Evolutionary conservation across 768 basidiomycete genomes (phyloP), one percentile per base, ranked within the genome.

Genomic region (Boletus subcaerulescens): DNA sequence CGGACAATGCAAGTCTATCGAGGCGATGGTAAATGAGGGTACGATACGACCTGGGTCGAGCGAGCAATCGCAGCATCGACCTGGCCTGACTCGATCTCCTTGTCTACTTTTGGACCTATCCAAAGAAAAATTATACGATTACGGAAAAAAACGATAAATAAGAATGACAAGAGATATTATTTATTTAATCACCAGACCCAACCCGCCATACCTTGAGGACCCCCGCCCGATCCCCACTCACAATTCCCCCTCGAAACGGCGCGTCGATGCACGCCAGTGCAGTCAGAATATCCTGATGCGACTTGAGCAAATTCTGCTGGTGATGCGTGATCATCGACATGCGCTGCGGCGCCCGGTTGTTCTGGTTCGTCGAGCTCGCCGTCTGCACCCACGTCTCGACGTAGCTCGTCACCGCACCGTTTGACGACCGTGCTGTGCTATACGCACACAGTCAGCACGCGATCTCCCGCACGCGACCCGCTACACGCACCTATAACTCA

Each of bases 221-320:
- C 4, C 97, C 97, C 20, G 87, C 80, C 45, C 92, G 79, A 68
- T 98, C 96, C 2, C 90, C 96, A 58, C 89, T 93, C n/a, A 98
- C 82, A 44, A 97, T 81, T 2, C 93, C 91, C 24, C 93, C 93
- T 51, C 91, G 81, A 73, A 98, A 98, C 1, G 96, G 93, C 1
- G 94, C 87, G 59, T 97, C 93, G 50, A 99, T 85, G 59, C 88
- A 90, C 1, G 84, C 85, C 35, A 99, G 71, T 2, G 89, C 85
- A 6, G 90, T 93, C 18, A 98, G 83, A 3, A 93, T 84, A 65
- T 98, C 95, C 61, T 93, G 92, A 66, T 98, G 97, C 7, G 88
- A 80, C 66, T 85, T 87, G 32, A 98, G 75, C 20, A 97, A 75
- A 50, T 86, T 87, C 65, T 94, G 87, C 64, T 96, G 92, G 65